A percentile compares a stretch with the other conserved stretches of the same genome.
phyloP scores from a whole-genome alignment of 306 rosid genomes.

The Geum urbanum region DNA sequence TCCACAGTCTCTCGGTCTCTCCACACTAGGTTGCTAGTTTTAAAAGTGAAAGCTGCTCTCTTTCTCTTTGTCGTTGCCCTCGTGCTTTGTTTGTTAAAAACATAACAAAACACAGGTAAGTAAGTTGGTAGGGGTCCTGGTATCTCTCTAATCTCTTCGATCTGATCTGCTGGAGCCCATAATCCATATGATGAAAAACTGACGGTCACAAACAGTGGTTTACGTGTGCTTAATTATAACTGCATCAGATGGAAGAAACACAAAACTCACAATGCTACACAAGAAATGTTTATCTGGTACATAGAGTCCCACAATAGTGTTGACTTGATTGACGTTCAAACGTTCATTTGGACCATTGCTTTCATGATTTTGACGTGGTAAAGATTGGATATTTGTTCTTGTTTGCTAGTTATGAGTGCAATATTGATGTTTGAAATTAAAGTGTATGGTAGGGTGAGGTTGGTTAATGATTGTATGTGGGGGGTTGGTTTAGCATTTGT shows the following conservation, averaged over 20 bases:
- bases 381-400: not conserved
- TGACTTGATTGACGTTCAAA: conserved; percentile 40
- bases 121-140: not conserved
- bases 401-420: not conserved
- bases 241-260: not conserved
- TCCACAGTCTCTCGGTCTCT: too few relatives aligned
- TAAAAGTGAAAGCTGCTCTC: conserved; percentile 49
- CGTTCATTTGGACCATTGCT: conserved; percentile 21
- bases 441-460: not conserved
- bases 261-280: not conserved
- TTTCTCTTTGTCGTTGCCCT: conserved; percentile 17
- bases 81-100: not conserved
- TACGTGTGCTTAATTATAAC: not conserved
- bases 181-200: not conserved
- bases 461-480: not conserved
- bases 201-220: conserved; percentile 7
- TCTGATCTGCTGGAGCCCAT: too few relatives aligned
- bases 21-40: conserved; percentile 11
- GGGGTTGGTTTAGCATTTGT: conserved; percentile 1
- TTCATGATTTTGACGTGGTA: conserved; percentile 8
- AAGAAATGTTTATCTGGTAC: not conserved
- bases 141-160: too few relatives aligned
- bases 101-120: too few relatives aligned
- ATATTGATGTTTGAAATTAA: not conserved
- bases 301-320: conserved; percentile 25